phyloP scores from a whole-genome alignment of 495 filamentous ascomycete species.

The Ramalina intermedia region DNA sequence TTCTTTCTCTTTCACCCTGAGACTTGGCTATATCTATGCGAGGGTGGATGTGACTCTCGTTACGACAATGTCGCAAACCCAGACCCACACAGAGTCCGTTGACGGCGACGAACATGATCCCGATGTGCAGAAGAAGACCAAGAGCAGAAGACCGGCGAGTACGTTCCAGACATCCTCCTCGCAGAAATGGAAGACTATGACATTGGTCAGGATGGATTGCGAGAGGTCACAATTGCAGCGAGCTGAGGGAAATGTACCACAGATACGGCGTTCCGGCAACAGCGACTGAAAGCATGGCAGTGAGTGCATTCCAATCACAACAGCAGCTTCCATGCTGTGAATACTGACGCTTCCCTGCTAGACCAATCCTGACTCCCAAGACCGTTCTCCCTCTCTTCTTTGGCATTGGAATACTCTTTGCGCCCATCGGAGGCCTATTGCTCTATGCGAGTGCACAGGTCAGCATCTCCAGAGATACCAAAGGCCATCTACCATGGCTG shows the following conservation, averaged over 20 bases:
- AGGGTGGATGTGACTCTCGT: too few species aligned
- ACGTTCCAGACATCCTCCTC: constrained; percentile 20
- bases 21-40: too few species aligned
- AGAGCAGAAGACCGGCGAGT: constrained; percentile 78
- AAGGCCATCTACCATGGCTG: neutral
- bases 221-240: neutral
- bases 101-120: constrained; percentile 33
- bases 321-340: neutral
- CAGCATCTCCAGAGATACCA: constrained; percentile 6
- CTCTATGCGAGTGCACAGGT: constrained; percentile 71
- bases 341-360: constrained; percentile 17
- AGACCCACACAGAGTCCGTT: constrained; percentile 32
- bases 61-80: constrained; percentile 31
- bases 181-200: too few species aligned
- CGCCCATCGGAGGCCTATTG: constrained; percentile 70
- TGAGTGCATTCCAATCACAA: constrained; percentile 27
- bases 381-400: constrained; percentile 87
- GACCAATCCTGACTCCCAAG: constrained; percentile 84
- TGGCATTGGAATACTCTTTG: constrained; percentile 71
- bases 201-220: too few species aligned
- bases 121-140: constrained; percentile 56
- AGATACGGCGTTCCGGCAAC: constrained; percentile 89
- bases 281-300: constrained; percentile 91
- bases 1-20: too few species aligned
- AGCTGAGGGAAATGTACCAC: constrained; percentile 6